Conservation (phyloP, 2,329 filamentous ascomycete species). For the Calonectria pseudoturangicola region DNA sequence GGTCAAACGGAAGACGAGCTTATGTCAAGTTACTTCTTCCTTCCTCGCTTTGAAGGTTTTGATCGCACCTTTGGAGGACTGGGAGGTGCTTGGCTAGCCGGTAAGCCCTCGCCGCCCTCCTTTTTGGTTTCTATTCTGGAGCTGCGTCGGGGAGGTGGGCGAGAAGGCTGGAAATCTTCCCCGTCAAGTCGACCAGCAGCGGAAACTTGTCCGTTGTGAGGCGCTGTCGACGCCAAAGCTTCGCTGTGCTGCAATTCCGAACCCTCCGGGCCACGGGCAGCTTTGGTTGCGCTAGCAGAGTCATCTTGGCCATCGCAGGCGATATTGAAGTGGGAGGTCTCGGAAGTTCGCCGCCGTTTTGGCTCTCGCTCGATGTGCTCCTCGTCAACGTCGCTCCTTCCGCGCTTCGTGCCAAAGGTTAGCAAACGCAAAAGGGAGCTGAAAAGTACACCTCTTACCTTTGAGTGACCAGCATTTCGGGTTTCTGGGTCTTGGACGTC, state of each 20-base stretch:
- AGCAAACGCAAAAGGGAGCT: not conserved
- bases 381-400: not conserved
- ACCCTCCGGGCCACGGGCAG: not conserved
- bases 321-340: not conserved
- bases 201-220: not conserved
- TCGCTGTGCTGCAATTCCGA: not conserved
- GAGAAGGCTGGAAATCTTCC: not conserved
- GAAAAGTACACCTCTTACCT: not conserved
- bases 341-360: not conserved
- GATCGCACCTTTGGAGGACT: no score
- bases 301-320: not conserved
- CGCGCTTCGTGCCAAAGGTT: not conserved
- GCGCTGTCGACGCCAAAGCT: not conserved
- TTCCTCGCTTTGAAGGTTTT: not conserved
- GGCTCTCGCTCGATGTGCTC: not conserved
- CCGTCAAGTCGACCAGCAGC: not conserved
- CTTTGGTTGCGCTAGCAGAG: not conserved
- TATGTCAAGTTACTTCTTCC: not conserved
- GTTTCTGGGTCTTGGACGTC: not conserved
- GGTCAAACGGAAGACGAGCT: not conserved
- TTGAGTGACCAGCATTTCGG: not conserved
- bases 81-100: not conserved
- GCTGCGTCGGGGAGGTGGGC: not conserved
- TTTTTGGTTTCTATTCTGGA: not conserved
- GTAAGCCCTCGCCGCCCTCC: not conserved